phyloP scores from a whole-genome alignment of 306 rosid species.

The Malus sieversii region DNA sequence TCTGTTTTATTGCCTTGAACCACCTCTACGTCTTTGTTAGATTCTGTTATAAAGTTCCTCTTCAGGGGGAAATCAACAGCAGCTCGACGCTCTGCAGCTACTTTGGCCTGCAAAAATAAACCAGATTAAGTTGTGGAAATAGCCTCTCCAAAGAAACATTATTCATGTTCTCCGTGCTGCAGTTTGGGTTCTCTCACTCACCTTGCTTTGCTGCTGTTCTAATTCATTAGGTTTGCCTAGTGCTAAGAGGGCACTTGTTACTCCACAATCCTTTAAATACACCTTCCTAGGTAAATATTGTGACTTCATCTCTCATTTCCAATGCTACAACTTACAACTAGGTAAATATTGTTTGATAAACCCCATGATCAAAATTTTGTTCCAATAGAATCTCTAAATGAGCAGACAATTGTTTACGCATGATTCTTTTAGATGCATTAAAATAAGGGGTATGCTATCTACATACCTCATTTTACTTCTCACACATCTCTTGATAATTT shows the following conservation, averaged over 20 bases:
- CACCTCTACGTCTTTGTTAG: background rate
- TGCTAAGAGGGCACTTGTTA: background rate
- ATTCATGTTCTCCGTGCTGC: background rate
- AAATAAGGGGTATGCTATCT: too few species aligned
- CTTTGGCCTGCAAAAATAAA: conserved; percentile 32
- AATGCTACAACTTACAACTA: too few species aligned
- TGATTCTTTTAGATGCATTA: too few species aligned
- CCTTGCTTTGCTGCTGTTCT: conserved; percentile 22
- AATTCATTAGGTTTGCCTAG: background rate
- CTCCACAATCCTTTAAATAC: too few species aligned
- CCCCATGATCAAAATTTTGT: too few species aligned
- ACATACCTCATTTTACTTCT: too few species aligned
- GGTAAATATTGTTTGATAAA: too few species aligned
- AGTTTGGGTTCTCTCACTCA: conserved; percentile 32
- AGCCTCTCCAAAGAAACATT: background rate
- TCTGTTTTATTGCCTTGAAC: conserved; percentile 11
- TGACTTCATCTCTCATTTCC: too few species aligned
- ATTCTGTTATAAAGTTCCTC: background rate
- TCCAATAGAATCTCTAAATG: too few species aligned
- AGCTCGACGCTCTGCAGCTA: background rate
- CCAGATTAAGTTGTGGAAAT: conserved; percentile 7
- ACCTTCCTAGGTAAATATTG: too few species aligned
- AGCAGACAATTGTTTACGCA: too few species aligned
- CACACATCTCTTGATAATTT: too few species aligned
- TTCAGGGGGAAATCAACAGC: background rate